Base-by-base conservation (phyloP, 345 rosid genomes). In the Populus simonii region DNA sequence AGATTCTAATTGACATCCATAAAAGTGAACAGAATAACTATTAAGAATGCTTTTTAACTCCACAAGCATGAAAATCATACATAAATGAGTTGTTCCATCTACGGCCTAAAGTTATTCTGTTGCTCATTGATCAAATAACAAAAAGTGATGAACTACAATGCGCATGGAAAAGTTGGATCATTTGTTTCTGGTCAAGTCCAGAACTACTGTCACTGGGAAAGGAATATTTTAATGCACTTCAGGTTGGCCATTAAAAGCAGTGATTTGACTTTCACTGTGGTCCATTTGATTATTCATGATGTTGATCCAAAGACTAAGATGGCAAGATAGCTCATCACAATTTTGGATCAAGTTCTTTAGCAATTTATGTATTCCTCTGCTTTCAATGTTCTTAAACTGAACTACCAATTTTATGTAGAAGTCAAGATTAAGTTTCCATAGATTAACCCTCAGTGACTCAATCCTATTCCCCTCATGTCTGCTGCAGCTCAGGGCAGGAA, bases 231-330 rank as follows among this genome's bases (percentile, higher is more conserved):
- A 38, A 22, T 39, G 11, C 12, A 11, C 13, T 12, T n/a, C 18
- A 12, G 8, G 23, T 16, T 41, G 25, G 15, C 25, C 1, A 35
- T 69, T 16, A 39, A 36, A 18, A 38, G 20, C 3, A 57, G 3
- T 55, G 35, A 20, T 11, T n/a, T 23, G 1, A 36, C 13, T 75
- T 63, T n/a, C 29, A 15, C 31, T 29, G 23, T 2, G 22, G 36
- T 74, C 16, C 57, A 65, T 73, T 65, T 33, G 4, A 20, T 17
- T 31, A 43, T 74, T 65, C 70, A 29, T 66, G n/a, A 76, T 66
- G 66, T 38, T 43, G 57, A 18, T 29, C 43, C 38, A 62, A 41
- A 62, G n/a, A 71, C 53, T 39, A 41, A 41, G 69, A 63, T 41
- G 15, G 2, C 55, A 41, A 41, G 69, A 74, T 39, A 22, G 2